Percentiles rank a stretch among this genome's conserved stretches.
Conservation (phyloP, 768 basidiomycete genomes). For the Imleria badia region DNA sequence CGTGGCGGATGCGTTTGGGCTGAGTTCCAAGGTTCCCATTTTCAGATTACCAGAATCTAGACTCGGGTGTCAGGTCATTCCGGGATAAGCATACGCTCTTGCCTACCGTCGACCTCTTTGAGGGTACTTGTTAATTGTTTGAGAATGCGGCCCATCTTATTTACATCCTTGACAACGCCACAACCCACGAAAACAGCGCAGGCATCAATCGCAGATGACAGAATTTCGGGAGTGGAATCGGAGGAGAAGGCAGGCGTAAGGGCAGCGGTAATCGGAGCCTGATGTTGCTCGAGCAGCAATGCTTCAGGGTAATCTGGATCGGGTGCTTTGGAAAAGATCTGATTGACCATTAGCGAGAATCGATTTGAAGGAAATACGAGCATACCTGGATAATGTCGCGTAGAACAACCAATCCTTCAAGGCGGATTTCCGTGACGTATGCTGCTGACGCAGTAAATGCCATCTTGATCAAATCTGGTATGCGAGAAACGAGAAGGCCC, state of each 20-base stretch:
- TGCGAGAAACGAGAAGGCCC: conserved; percentile 75
- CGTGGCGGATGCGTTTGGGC: conserved; percentile 95
- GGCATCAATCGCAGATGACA: conserved; percentile 88
- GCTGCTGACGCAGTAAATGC: conserved; percentile 97
- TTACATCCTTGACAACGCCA: conserved; percentile 88
- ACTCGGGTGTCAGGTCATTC: conserved; percentile 8
- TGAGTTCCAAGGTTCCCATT: conserved; percentile 84
- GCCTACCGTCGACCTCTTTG: conserved; percentile 83
- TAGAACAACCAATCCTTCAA: conserved; percentile 87
- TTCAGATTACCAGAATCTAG: conserved; percentile 81
- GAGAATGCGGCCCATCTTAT: conserved; percentile 90
- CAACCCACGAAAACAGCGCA: conserved; percentile 96
- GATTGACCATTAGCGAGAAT: conserved; percentile 5
- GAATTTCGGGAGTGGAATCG: conserved; percentile 93
- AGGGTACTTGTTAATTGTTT: conserved; percentile 85
- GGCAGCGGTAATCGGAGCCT: conserved; percentile 97
- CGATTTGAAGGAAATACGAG: background rate
- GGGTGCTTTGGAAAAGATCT: conserved; percentile 85
- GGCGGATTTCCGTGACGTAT: conserved; percentile 91
- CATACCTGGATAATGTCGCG: conserved; percentile 88
- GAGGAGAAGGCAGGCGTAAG: conserved; percentile 95
- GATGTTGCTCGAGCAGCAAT: conserved; percentile 91
- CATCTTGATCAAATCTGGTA: conserved; percentile 95
- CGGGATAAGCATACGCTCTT: background rate
- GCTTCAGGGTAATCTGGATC: conserved; percentile 94